Base-by-base conservation (phyloP, 345 rosid species). In the Linum usitatissimum region DNA sequence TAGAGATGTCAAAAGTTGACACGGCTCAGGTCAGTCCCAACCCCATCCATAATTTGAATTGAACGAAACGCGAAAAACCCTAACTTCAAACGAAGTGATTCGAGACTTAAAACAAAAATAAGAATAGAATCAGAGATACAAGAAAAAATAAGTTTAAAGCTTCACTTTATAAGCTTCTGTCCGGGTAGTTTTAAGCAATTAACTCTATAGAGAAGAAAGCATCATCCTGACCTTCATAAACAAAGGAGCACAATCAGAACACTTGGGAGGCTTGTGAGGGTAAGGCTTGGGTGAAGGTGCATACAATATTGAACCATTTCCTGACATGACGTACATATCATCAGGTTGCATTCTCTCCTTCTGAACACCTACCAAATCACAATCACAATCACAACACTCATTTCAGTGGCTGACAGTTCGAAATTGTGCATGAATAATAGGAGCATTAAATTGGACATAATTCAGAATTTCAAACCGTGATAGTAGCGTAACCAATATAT, bases 321-420 rank as follows among this genome's bases (percentile, higher is more conserved):
- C 73, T 23, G 89, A 80, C 67, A 90, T 70, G 66, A 90, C 80
- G 75, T 90, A 90, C 91, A 90, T 81, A 76, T 87, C 97, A 36
- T 90, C 96, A 0, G 96, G 84, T 63, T 81, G 84, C 97, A 90
- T 87, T 82, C 97, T 85, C 86, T 93, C 99, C 85, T 93, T 93
- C 80, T 93, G 99, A 64, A 93, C 99, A 58, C 98, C 97, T 92
- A 68, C 57, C 71, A 75, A 62, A 58, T 51, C 66, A 61, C 28
- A 59, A n/a, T n/a, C n/a, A n/a, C 48, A 31, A 58, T 57, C 30
- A 61, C 31, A 60, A 61, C 13, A 6, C 18, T 30, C 38, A 61
- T 62, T 34, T 7, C 38, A 34, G 38, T 34, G 8, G 38, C 38
- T 34, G 38, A 34, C 5, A 34, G 38, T 34, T 34, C 38, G 8